Conservation (phyloP, 192 early-diverging fungal species). For the Powellomyces hirtus region DNA sequence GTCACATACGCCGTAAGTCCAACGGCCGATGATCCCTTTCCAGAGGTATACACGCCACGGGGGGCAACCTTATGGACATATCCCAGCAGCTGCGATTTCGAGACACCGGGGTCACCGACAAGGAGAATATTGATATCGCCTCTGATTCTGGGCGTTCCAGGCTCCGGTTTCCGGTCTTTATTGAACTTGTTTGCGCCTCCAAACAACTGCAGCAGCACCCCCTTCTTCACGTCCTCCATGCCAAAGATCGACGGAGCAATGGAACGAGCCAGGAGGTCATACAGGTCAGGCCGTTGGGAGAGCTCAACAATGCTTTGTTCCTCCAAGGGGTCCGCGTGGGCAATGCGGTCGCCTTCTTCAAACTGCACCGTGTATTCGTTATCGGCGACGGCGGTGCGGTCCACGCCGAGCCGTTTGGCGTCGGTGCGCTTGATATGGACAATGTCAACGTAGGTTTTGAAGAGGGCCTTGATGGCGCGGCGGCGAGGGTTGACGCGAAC, state of each 20-base stretch:
- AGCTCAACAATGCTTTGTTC: slow-evolving; percentile 64
- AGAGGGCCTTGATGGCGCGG: slow-evolving; percentile 84
- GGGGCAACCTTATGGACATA: slow-evolving; percentile 93
- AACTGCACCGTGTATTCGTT: slow-evolving; percentile 57
- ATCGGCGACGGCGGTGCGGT: slow-evolving; percentile 44
- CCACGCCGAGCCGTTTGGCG: slow-evolving; percentile 65
- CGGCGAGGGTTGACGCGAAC: slow-evolving; percentile 87
- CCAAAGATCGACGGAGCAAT: slow-evolving; percentile 93
- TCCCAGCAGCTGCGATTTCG: slow-evolving; percentile 88
- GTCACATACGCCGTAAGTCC: slow-evolving; percentile 96
- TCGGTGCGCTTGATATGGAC: slow-evolving; percentile 86
- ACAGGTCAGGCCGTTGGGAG: slow-evolving; percentile 65
- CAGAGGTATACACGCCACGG: slow-evolving; percentile 94
- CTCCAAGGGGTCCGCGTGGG: slow-evolving; percentile 48
- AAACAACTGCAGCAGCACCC: slow-evolving; percentile 91
- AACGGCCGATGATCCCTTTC: slow-evolving; percentile 94
- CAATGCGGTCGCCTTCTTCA: slow-evolving; percentile 29
- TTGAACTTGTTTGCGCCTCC: slow-evolving; percentile 90
- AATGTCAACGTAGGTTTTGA: slow-evolving; percentile 93
- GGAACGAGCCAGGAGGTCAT: slow-evolving; percentile 79
- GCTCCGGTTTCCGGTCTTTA: slow-evolving; percentile 51
- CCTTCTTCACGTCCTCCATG: slow-evolving; percentile 98
- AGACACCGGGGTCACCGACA: slow-evolving; percentile 95
- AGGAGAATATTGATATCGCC: slow-evolving; percentile 94
- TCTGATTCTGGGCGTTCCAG: slow-evolving; percentile 55